Base-by-base conservation (phyloP, 345 rosid species). In the Carallia brachiata region DNA sequence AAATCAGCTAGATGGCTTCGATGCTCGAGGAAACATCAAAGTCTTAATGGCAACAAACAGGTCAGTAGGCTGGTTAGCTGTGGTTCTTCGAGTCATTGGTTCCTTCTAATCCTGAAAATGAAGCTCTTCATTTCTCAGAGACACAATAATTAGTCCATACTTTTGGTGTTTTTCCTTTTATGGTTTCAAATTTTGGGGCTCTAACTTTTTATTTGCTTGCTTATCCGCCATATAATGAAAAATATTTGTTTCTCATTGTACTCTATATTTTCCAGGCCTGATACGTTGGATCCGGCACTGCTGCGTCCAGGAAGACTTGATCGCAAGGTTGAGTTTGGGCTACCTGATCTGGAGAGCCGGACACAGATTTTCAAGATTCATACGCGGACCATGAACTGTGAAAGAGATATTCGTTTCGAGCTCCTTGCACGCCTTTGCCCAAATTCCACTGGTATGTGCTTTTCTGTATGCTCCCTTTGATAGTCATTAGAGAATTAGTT, bases 31-130 rank as follows among this genome's bases (percentile, higher is more conserved):
- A 70, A 90, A 91, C 77, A 90, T 94, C 74, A 91, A 94, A 84
- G 98, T 94, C 32, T 86, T 94, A 18, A 91, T 94, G 97, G 98
- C 98, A 59, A 93, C 98, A 32, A 94, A 94, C 81, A 94, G 98
- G 98, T 93, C 12, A 9, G 31, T 52, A 50, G 60, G 9, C 52
- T 57, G 10, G 68, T 63, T 55, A 3, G 6, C 48, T 36, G 2
- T 10, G 6, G 2, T 27, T 37, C 50, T 47, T 61, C 4, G 3
- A 27, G 15, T 27, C 15, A 30, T 56, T 56, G 1, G 27, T 69
- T 48, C n/a, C 12, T 31, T 52, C 17, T 13, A 66, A n/a, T 19
- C 44, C 32, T 52, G 53, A 27, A 32, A 36, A n/a, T 18, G 12
- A 9, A 57, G n/a, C 4, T 10, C 5, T 16, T 3, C 17, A 13